Conservation (phyloP, 2,329 filamentous ascomycete genomes). For the Fusarium graminum region DNA sequence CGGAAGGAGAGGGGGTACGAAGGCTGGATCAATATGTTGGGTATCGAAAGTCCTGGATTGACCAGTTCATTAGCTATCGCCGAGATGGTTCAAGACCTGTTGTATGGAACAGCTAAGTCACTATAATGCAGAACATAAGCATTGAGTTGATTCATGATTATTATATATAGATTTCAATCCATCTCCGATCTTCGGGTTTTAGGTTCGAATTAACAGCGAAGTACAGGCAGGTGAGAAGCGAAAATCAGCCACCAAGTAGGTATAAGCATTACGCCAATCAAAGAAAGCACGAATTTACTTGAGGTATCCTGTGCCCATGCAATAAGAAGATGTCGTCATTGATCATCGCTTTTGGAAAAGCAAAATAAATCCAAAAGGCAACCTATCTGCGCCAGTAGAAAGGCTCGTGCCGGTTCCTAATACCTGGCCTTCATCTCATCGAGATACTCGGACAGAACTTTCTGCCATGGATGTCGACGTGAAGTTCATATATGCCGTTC, state of each 20-base stretch:
- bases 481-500: conserved; percentile 81
- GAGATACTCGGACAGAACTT: conserved; percentile 70
- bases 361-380: conserved; percentile 15
- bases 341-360: conserved; percentile 44
- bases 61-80: conserved; percentile 89
- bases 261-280: conserved; percentile 29
- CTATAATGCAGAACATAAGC: not conserved
- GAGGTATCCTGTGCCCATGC: conserved; percentile 44
- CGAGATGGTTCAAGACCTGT: conserved; percentile 73
- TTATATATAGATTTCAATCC: conserved; percentile 4
- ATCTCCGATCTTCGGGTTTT: conserved; percentile 3
- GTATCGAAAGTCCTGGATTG: conserved; percentile 93
- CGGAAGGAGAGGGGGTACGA: conserved; percentile 79
- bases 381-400: conserved; percentile 18
- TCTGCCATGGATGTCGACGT: conserved; percentile 72
- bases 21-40: conserved; percentile 90
- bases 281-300: conserved; percentile 24
- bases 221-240: conserved; percentile 29
- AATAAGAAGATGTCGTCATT: conserved; percentile 39
- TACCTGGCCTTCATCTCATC: conserved; percentile 59
- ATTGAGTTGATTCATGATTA: no score
- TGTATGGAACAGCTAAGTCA: conserved; percentile 56
- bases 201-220: conserved; percentile 15
- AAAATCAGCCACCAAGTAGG: conserved; percentile 15
- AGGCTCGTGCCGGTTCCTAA: conserved; percentile 3